Evolutionary conservation across 2,329 filamentous ascomycete species (phyloP), one percentile per base, ranked within the genome.

Genomic region (Fusarium continuum): DNA sequence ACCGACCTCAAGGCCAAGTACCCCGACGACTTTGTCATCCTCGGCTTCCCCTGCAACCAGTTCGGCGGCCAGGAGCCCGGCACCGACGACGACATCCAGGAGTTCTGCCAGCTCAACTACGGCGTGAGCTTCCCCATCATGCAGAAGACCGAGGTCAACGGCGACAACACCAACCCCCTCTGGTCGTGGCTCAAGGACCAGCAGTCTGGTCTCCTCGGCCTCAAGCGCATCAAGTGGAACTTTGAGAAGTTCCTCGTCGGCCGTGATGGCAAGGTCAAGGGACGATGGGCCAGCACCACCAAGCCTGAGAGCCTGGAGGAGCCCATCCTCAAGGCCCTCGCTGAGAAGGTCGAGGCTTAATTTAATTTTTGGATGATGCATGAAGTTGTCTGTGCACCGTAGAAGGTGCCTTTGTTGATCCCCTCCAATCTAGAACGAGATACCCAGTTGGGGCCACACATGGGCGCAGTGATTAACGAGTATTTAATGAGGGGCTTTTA

Each of bases 41-140:
- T 99, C 74, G 95, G 93, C 71, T 98, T 99, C 82, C 95, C 95
- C 55, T 98, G 94, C 88, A 99, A 98, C 85, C 95, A 99, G 80
- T 99, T 99, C 79, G 91, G 89, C 73, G 79, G 80, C 68, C 95
- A 99, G 80, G 95, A 98, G 75, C 94, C 94, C 25, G 93, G 92
- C 72, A 83, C 82, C 76, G 85, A 92, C 77, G 91, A 93, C 56
- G 87, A 93, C 52, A 93, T 94, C 77, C 89, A 93, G 79, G 80
- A 80, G 68, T 93, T 93, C 81, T 98, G 93, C 85, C 91, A 92
- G 81, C 60, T 95, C 77, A 98, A 97, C 85, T 97, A 97, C 78
- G 75, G 93, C 76, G 93, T 97, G 67, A 88, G 83, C 45, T 98
- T 98, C 83, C 93, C 94, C 68, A 88, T 98, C 66, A 82, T 98